Percentiles rank a stretch among this genome's conserved stretches.
Evolutionary conservation across 2,329 filamentous ascomycete species (phyloP).

Genomic region (Bisporella sp.): DNA sequence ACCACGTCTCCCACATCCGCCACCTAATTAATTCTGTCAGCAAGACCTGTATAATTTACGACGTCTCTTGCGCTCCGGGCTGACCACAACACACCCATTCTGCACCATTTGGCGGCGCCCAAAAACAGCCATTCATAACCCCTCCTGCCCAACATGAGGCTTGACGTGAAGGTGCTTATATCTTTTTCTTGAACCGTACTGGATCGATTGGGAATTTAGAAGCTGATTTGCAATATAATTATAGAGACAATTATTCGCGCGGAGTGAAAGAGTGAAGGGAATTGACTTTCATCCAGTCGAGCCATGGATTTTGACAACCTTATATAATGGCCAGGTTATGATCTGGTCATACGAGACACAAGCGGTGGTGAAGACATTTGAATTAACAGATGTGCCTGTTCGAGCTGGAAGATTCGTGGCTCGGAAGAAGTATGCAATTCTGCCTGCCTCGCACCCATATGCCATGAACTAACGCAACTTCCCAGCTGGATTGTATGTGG

Average conservation of each 20-base stretch:
- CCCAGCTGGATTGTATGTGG: slow-evolving; percentile 94
- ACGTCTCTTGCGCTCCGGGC: background rate
- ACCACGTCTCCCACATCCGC: background rate
- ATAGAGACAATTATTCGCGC: slow-evolving; percentile 75
- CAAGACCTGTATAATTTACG: no score
- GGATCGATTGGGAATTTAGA: background rate
- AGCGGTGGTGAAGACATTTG: slow-evolving; percentile 95
- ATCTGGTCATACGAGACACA: slow-evolving; percentile 99
- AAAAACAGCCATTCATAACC: slow-evolving; percentile 1
- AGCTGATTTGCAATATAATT: slow-evolving; percentile 21
- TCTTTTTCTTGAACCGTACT: background rate
- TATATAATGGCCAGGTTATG: slow-evolving; percentile 98
- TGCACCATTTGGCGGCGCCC: slow-evolving; percentile 7
- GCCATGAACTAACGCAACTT: no score
- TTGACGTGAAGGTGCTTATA: slow-evolving; percentile 50
- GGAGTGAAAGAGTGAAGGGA: slow-evolving; percentile 93
- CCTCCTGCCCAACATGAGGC: slow-evolving; percentile 39
- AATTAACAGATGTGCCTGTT: slow-evolving; percentile 96
- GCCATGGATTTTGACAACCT: slow-evolving; percentile 92
- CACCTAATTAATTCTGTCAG: no score
- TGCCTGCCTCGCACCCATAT: no score
- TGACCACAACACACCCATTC: slow-evolving; percentile 8
- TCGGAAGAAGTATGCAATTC: slow-evolving; percentile 51
- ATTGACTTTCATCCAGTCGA: slow-evolving; percentile 97
- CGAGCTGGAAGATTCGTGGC: slow-evolving; percentile 94